These are phyloP conservation scores for Mycena leptocephala DNA, from an alignment of 768 basidiomycete species.

Conservation along the genomic window DNA sequence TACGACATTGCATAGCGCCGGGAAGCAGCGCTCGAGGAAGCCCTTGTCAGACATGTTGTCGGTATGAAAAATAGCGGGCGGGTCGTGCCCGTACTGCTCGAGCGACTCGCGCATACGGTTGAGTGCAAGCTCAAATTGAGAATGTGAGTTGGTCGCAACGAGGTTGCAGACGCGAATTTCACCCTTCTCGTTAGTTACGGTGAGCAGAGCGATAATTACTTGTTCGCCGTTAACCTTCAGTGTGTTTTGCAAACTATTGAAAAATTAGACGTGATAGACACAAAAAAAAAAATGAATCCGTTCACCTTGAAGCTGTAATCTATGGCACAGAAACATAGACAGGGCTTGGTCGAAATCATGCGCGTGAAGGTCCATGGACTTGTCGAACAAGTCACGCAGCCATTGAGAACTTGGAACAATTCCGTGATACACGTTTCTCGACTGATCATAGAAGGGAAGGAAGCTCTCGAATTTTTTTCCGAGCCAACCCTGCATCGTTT, in stretches of 20 bases:
- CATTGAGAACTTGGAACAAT: too few relatives aligned
- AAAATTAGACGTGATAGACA: too few relatives aligned
- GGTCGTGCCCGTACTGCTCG: neutral
- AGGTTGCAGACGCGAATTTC: slow-evolving; percentile 35
- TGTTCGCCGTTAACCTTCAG: too few relatives aligned
- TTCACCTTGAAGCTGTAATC: too few relatives aligned
- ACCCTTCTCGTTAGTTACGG: slow-evolving; percentile 45
- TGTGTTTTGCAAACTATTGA: too few relatives aligned
- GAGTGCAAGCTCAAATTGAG: slow-evolving; percentile 12
- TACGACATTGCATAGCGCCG: slow-evolving; percentile 33
- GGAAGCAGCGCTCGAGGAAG: slow-evolving; percentile 30
- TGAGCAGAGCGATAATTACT: slow-evolving; percentile 44
- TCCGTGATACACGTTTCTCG: neutral
- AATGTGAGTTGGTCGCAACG: slow-evolving; percentile 22
- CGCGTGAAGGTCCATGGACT: too few relatives aligned
- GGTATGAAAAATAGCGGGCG: neutral
- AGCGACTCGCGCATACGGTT: neutral
- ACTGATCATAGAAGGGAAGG: neutral
- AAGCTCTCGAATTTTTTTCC: neutral
- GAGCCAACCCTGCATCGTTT: neutral
- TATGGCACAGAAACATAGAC: too few relatives aligned
- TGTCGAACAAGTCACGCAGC: neutral
- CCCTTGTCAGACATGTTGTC: slow-evolving; percentile 11
- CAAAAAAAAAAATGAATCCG: too few relatives aligned
- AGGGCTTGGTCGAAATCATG: too few relatives aligned